Conservation (phyloP, 352 stramenopile species). For the Phytophthora podocarpi region DNA sequence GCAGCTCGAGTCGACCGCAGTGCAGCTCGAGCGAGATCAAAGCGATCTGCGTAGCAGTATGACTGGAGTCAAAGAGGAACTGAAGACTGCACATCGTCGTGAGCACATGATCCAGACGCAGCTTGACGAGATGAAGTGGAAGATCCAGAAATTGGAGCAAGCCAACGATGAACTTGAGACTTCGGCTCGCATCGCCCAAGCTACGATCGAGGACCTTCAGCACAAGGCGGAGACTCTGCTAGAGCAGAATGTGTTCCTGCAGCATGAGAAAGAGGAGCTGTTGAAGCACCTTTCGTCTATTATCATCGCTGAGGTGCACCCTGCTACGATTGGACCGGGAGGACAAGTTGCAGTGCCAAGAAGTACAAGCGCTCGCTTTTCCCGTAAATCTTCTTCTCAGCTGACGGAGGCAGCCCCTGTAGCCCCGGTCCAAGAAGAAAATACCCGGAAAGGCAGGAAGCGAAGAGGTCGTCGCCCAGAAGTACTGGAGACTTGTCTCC, state of each 20-base stretch:
- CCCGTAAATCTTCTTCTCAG: constrained; percentile 34
- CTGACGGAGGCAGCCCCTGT: constrained; percentile 19
- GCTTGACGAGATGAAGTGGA: constrained; percentile 62
- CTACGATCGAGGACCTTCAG: constrained; percentile 65
- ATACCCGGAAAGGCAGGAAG: constrained; percentile 27
- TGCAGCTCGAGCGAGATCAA: constrained; percentile 43
- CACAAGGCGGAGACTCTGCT: constrained; percentile 56
- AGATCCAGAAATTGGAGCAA: constrained; percentile 72
- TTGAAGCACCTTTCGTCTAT: constrained; percentile 36
- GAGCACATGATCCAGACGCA: constrained; percentile 46
- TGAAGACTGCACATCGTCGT: constrained; percentile 28
- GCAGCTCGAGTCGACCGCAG: constrained; percentile 21
- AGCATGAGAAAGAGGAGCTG: constrained; percentile 68
- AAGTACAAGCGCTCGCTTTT: constrained; percentile 29
- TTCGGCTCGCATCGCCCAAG: constrained; percentile 56
- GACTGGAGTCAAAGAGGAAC: constrained; percentile 25
- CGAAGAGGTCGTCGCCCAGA: constrained; percentile 48
- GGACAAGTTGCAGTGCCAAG: constrained; percentile 5
- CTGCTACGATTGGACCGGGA: constrained; percentile 1
- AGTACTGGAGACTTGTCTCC: constrained; percentile 72
- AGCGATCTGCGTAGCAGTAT: constrained; percentile 14
- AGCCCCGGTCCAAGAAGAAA: constrained; percentile 14
- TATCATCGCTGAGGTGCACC: constrained; percentile 43
- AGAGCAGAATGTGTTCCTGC: constrained; percentile 74
- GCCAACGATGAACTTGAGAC: constrained; percentile 77